These are phyloP conservation scores for Naegleria fowleri DNA, from an alignment of 208 protist species.

Conservation along the genomic window DNA sequence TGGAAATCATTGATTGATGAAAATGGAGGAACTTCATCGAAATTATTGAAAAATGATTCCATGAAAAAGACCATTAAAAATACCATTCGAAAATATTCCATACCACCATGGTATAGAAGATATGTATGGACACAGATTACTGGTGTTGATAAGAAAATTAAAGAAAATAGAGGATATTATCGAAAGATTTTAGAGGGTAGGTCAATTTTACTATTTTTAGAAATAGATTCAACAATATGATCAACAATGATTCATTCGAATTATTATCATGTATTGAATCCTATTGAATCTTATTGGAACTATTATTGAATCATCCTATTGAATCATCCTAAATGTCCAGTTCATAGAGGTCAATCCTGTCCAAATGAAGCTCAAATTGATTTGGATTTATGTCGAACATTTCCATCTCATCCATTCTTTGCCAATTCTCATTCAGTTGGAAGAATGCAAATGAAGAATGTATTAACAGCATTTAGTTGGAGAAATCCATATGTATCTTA, in stretches of 20 bases:
- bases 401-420: conserved; percentile 47
- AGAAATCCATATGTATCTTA: conserved; percentile 52
- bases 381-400: conserved; percentile 50
- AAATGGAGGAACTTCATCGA: background rate
- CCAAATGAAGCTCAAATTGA: conserved; percentile 31
- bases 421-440: conserved; percentile 35
- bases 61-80: background rate
- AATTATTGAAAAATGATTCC: background rate
- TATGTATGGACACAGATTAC: background rate
- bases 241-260: too few relatives aligned
- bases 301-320: too few relatives aligned
- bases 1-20: background rate
- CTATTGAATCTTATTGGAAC: too few relatives aligned
- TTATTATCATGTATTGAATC: too few relatives aligned
- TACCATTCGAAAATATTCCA: background rate
- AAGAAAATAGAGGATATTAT: conserved; percentile 16
- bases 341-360: background rate
- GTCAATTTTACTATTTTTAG: background rate
- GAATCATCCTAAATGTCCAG: background rate
- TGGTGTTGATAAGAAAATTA: conserved; percentile 14
- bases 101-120: conserved; percentile 4
- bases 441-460: conserved; percentile 38
- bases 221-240: too few relatives aligned
- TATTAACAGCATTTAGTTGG: conserved; percentile 51
- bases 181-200: background rate